Conservation (phyloP, 345 rosid genomes). For the Syzygium oleosum region DNA sequence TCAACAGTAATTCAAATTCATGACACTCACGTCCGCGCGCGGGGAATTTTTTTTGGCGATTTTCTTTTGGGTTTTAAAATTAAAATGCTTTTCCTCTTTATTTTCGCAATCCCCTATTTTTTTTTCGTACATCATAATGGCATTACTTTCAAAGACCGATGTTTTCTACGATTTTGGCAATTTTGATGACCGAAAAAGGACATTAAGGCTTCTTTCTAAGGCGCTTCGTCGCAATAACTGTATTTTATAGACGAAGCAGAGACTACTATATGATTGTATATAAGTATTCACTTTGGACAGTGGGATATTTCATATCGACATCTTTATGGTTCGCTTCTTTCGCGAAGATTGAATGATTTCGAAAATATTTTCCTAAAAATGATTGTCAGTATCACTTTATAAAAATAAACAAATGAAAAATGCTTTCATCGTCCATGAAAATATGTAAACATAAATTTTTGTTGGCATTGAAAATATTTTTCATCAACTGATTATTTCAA, state of each 20-base stretch:
- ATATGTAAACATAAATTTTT: background rate
- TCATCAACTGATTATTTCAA: background rate
- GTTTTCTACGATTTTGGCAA: background rate
- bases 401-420: background rate
- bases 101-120: background rate
- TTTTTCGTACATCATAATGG: too few relatives aligned
- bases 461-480: fast-evolving
- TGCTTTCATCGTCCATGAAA: fast-evolving
- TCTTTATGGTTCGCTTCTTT: background rate
- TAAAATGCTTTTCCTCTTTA: too few relatives aligned
- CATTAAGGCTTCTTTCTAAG: background rate
- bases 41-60: background rate
- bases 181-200: background rate
- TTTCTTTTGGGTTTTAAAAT: background rate
- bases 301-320: background rate
- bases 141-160: too few relatives aligned
- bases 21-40: background rate
- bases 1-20: background rate
- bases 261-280: background rate
- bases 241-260: background rate
- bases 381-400: background rate
- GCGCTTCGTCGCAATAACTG: background rate
- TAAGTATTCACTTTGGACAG: background rate
- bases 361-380: fast-evolving
- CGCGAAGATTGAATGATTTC: background rate